Conservation (phyloP, 2,329 filamentous ascomycete genomes). For the Ophiostoma quercus region DNA sequence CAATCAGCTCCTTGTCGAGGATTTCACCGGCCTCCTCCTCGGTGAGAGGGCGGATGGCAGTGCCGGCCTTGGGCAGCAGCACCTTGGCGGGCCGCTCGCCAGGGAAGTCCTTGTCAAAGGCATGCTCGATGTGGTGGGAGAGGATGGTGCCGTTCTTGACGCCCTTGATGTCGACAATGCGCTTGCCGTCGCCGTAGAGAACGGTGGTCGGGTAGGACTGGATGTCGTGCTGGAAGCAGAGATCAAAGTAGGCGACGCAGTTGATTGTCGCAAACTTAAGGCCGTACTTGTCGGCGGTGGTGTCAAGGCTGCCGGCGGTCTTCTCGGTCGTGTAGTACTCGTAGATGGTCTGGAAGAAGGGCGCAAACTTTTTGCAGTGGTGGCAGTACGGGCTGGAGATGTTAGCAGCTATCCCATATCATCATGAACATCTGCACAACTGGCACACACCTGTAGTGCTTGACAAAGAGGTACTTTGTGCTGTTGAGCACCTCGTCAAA, state of each 20-base stretch:
- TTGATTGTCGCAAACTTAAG: conserved; percentile 84
- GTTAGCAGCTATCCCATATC: background rate
- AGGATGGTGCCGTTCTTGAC: conserved; percentile 61
- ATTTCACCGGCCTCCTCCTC: conserved; percentile 30
- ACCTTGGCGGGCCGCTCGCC: conserved; percentile 67
- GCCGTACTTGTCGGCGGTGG: conserved; percentile 77
- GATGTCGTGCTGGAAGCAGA: conserved; percentile 66
- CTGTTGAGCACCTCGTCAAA: conserved; percentile 53
- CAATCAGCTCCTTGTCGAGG: conserved; percentile 23
- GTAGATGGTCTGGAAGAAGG: conserved; percentile 85
- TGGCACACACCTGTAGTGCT: conserved; percentile 61
- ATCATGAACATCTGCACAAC: conserved; percentile 7
- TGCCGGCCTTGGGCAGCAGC: conserved; percentile 67
- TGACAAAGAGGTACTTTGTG: conserved; percentile 51
- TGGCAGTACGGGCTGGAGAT: conserved; percentile 51
- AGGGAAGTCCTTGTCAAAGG: conserved; percentile 55
- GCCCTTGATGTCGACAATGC: conserved; percentile 59
- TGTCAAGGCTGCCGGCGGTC: conserved; percentile 47
- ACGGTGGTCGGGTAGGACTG: conserved; percentile 68
- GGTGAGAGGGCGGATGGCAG: conserved; percentile 37
- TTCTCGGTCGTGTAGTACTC: conserved; percentile 92
- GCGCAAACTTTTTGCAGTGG: conserved; percentile 75
- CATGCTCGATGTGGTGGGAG: conserved; percentile 37
- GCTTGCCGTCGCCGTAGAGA: conserved; percentile 73
- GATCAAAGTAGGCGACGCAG: conserved; percentile 75